Evolutionary conservation across 345 rosid genomes (phyloP).

Genomic region (Moricandia arvensis): DNA sequence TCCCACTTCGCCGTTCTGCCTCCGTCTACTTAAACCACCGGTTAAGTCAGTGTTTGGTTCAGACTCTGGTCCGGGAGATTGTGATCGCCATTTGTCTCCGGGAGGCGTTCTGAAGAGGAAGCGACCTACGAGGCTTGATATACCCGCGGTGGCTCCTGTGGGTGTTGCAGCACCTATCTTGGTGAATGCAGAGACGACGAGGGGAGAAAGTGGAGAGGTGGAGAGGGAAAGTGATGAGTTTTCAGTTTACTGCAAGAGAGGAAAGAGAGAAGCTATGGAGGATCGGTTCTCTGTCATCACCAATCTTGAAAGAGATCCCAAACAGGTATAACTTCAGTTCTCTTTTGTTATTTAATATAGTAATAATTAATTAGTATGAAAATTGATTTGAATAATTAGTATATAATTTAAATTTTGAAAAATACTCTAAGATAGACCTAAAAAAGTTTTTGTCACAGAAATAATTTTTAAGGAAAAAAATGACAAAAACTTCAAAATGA

Average conservation of each 20-base stretch:
- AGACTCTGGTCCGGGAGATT: slow-evolving; percentile 9
- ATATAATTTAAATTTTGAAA: too few species aligned
- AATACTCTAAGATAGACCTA: too few species aligned
- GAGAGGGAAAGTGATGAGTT: slow-evolving; percentile 62
- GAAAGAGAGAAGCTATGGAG: slow-evolving; percentile 79
- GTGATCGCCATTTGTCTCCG: not conserved
- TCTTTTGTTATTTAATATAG: not conserved
- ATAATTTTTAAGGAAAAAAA: too few species aligned
- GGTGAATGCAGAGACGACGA: slow-evolving; percentile 28
- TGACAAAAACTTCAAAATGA: too few species aligned
- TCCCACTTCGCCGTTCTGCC: slow-evolving; percentile 56
- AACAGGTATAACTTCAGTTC: slow-evolving; percentile 53
- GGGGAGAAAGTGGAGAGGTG: slow-evolving; percentile 35
- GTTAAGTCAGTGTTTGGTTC: slow-evolving; percentile 33
- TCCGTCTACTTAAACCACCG: slow-evolving; percentile 53
- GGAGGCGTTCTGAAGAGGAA: slow-evolving; percentile 60
- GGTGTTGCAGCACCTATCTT: slow-evolving; percentile 27
- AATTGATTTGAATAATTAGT: too few species aligned
- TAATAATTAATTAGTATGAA: too few species aligned
- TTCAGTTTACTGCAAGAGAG: slow-evolving; percentile 76
- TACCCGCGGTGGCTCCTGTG: slow-evolving; percentile 43
- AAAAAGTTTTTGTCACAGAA: too few species aligned
- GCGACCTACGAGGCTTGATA: slow-evolving; percentile 65
- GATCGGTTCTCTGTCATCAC: slow-evolving; percentile 72
- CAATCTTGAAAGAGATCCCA: slow-evolving; percentile 52